These are phyloP conservation scores for Ustilago tritici DNA, from an alignment of 1,284 basidiomycete species.

Conservation along the genomic window DNA sequence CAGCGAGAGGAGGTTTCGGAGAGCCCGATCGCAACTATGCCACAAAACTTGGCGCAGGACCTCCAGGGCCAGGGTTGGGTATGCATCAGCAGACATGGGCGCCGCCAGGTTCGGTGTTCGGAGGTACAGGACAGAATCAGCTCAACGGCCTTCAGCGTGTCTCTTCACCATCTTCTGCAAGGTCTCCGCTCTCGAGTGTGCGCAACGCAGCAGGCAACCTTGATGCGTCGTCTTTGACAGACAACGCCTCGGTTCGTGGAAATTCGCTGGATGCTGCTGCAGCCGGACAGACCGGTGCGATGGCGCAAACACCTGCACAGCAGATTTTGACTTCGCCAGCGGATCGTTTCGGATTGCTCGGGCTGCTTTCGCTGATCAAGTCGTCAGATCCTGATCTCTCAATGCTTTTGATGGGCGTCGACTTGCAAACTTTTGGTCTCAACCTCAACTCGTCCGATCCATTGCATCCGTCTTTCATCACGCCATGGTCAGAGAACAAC, in stretches of 20 bases:
- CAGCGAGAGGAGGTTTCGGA: slow-evolving; percentile 62
- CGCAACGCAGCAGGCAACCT: slow-evolving; percentile 41
- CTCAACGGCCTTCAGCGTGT: slow-evolving; percentile 46
- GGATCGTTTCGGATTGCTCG: slow-evolving; percentile 92
- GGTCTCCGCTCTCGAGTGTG: slow-evolving; percentile 45
- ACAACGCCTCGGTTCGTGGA: slow-evolving; percentile 35
- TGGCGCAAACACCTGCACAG: slow-evolving; percentile 79
- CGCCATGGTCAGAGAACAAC: slow-evolving; percentile 92
- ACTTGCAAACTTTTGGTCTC: slow-evolving; percentile 90
- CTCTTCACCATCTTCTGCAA: slow-evolving; percentile 45
- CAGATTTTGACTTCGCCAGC: slow-evolving; percentile 93
- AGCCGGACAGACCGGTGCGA: slow-evolving; percentile 34
- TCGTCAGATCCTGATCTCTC: slow-evolving; percentile 88
- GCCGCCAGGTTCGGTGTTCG: slow-evolving; percentile 43
- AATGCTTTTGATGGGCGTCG: slow-evolving; percentile 88
- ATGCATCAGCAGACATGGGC: slow-evolving; percentile 55
- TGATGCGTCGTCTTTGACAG: slow-evolving; percentile 42
- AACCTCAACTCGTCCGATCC: slow-evolving; percentile 87
- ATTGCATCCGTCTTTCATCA: slow-evolving; percentile 92
- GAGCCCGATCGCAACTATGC: slow-evolving; percentile 61
- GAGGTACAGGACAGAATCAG: slow-evolving; percentile 47
- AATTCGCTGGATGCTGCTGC: slow-evolving; percentile 24
- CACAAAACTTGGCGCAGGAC: slow-evolving; percentile 52
- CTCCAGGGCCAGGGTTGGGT: slow-evolving; percentile 38
- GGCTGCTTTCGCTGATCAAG: slow-evolving; percentile 90